Evolutionary conservation across 2,329 filamentous ascomycete species (phyloP).

Genomic region (Xylaria sp.): DNA sequence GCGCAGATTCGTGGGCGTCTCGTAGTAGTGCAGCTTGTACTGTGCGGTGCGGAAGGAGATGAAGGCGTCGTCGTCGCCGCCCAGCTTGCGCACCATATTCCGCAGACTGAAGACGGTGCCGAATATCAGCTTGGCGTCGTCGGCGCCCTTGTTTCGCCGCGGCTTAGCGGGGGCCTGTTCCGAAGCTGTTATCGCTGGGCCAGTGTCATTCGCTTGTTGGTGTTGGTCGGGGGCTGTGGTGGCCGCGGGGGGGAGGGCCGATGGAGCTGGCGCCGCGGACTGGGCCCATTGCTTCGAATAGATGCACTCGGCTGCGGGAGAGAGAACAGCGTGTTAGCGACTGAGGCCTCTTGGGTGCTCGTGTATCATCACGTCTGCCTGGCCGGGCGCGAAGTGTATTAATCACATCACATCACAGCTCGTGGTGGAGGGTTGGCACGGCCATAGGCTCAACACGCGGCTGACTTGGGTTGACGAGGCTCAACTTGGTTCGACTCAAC

Average conservation of each 20-base stretch:
- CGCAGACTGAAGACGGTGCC: conserved; percentile 94
- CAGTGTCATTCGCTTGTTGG: conserved; percentile 22
- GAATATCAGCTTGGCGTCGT: conserved; percentile 97
- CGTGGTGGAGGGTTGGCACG: neutral
- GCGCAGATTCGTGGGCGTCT: conserved; percentile 93
- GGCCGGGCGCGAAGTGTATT: conserved; percentile 2
- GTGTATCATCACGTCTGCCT: conserved; percentile 6
- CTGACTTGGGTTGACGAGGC: conserved; percentile 19
- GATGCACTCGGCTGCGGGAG: conserved; percentile 83
- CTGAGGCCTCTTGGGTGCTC: conserved; percentile 8
- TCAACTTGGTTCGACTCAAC: conserved; percentile 8
- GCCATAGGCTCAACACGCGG: conserved; percentile 22
- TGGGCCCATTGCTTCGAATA: conserved; percentile 85
- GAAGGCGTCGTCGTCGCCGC: conserved; percentile 92
- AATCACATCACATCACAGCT: neutral
- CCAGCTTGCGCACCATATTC: conserved; percentile 95
- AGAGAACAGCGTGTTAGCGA: conserved; percentile 24
- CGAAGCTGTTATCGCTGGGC: neutral
- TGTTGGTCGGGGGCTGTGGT: conserved; percentile 1
- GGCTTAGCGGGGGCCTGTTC: conserved; percentile 5
- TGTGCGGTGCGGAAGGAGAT: conserved; percentile 90
- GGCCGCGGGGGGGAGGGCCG: conserved; percentile 48
- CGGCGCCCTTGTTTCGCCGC: conserved; percentile 51
- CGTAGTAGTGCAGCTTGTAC: conserved; percentile 99
- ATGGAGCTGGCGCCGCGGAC: conserved; percentile 50